phyloP scores from a whole-genome alignment of 2,329 filamentous ascomycete species.

The Calonectria pseudoreteaudii region DNA sequence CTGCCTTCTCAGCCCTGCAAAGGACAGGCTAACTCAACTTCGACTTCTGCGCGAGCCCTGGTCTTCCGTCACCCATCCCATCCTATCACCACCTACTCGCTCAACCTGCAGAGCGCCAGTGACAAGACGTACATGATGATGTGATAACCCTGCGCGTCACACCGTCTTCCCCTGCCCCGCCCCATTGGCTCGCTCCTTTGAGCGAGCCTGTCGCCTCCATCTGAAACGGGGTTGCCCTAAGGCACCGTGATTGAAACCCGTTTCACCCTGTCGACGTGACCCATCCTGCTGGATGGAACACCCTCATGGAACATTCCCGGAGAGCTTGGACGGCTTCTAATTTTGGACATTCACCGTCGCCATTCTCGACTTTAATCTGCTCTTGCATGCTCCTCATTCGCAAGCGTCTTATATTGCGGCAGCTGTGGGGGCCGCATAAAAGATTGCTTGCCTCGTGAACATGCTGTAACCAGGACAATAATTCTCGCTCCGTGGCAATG shows the following conservation, averaged over 20 bases:
- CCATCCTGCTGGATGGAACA: slow-evolving; percentile 39
- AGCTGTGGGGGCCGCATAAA: slow-evolving; percentile 17
- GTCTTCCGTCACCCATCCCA: slow-evolving; percentile 17
- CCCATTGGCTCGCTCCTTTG: slow-evolving; percentile 37
- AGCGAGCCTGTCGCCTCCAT: slow-evolving; percentile 37
- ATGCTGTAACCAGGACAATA: slow-evolving; percentile 24
- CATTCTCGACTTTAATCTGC: slow-evolving; percentile 14
- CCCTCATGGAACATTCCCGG: slow-evolving; percentile 30
- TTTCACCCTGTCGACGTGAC: slow-evolving; percentile 38
- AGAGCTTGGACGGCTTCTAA: slow-evolving; percentile 38
- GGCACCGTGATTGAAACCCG: slow-evolving; percentile 40
- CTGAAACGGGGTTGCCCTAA: slow-evolving; percentile 39
- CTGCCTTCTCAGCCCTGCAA: not conserved
- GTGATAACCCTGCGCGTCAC: slow-evolving; percentile 44
- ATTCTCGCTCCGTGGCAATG: slow-evolving; percentile 5
- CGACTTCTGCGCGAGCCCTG: slow-evolving; percentile 1
- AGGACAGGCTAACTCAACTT: slow-evolving; percentile 5
- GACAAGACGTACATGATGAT: slow-evolving; percentile 44
- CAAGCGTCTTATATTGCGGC: slow-evolving; percentile 27
- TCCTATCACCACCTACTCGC: slow-evolving; percentile 26
- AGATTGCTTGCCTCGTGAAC: slow-evolving; percentile 14
- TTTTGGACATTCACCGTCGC: slow-evolving; percentile 31
- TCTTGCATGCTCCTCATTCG: slow-evolving; percentile 18
- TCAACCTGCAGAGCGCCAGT: slow-evolving; percentile 41
- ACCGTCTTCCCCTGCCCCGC: slow-evolving; percentile 34